Conservation (phyloP, 805 yeast genomes). For the Candida maris region DNA sequence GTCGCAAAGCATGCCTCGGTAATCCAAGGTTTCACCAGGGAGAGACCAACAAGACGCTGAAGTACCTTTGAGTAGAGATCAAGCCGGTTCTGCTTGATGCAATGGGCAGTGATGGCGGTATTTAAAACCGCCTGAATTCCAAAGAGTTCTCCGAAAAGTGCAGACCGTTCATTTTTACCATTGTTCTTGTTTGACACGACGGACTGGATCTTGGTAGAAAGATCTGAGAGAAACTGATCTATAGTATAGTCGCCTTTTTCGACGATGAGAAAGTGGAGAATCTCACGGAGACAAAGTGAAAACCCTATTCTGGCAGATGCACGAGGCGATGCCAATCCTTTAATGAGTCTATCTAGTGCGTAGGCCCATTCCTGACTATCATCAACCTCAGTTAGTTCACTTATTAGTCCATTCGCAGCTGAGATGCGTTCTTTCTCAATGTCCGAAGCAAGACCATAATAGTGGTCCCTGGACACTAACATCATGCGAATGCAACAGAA, state of each 20-base stretch:
- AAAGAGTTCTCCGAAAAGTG: constrained; percentile 77
- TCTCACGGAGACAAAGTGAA: constrained; percentile 80
- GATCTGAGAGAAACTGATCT: constrained; percentile 34
- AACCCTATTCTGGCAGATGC: constrained; percentile 86
- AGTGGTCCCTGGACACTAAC: constrained; percentile 67
- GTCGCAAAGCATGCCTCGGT: constrained; percentile 78
- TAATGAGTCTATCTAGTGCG: constrained; percentile 71
- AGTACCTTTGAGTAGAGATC: constrained; percentile 40
- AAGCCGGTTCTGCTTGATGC: constrained; percentile 17
- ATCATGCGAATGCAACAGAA: constrained; percentile 1
- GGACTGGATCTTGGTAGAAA: constrained; percentile 35
- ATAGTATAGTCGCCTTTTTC: constrained; percentile 35
- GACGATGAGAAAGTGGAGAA: constrained; percentile 35
- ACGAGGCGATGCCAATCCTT: constrained; percentile 77
- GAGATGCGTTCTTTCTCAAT: constrained; percentile 64
- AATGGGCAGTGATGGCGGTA: constrained; percentile 37
- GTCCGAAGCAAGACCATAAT: constrained; percentile 75
- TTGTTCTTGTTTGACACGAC: constrained; percentile 44
- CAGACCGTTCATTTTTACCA: constrained; percentile 80
- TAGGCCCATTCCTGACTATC: constrained; percentile 70
- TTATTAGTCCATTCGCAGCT: constrained; percentile 64
- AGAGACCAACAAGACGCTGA: constrained; percentile 49
- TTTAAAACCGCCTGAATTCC: constrained; percentile 76
- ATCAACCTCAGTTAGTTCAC: constrained; percentile 47
- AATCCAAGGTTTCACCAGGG: constrained; percentile 74